Base-by-base conservation (phyloP, 495 filamentous ascomycete species). In the Penicillium paradoxum region DNA sequence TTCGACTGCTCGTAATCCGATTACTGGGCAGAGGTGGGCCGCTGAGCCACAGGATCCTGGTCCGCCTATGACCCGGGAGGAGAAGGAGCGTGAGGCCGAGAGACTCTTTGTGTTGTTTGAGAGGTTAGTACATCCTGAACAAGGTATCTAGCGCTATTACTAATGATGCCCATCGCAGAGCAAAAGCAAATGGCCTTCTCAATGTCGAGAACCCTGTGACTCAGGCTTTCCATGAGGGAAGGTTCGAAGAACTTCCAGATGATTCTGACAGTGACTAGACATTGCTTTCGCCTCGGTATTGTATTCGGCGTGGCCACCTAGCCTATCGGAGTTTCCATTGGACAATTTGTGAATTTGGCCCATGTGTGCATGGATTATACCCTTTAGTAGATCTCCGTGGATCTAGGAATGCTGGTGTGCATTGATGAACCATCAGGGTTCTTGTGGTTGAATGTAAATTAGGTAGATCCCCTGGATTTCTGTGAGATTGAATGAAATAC, bases 51-150 rank as follows among this genome's bases (percentile, higher is more conserved):
- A 67, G 41, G 70, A 77, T 8, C 68, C 80, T 4, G 70, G 73
- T 8, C 80, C 80, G 1, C 79, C 84, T 17, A 97, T 98, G 93
- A 92, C 87, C 6, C 74, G 84, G 29, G 93, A 88, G 53, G 91
- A 98, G 77, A 96, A 87, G 68, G 90, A 96, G 63, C 76, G 89
- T 39, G 93, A 98, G 67, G 93, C 93, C 0, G 93, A 98, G 67
- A 84, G 81, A 59, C 72, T 98, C 0, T 96, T 97, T 72, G 90
- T 97, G 13, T 75, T 98, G 14, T 98, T 98, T 70, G 91, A 98
- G 70, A 83, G 91, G 89, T 89, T 73, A 57, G 70, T 48, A 1
- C 14, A 36, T 19, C 24, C 21, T 18, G 15, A 13, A 39, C 17
- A 6, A 6, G 8, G 9, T 7, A 36, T 15, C 18, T 18, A 10